phyloP scores from a whole-genome alignment of 176 grass and related monocot genomes.

The Alopecurus myosuroides region DNA sequence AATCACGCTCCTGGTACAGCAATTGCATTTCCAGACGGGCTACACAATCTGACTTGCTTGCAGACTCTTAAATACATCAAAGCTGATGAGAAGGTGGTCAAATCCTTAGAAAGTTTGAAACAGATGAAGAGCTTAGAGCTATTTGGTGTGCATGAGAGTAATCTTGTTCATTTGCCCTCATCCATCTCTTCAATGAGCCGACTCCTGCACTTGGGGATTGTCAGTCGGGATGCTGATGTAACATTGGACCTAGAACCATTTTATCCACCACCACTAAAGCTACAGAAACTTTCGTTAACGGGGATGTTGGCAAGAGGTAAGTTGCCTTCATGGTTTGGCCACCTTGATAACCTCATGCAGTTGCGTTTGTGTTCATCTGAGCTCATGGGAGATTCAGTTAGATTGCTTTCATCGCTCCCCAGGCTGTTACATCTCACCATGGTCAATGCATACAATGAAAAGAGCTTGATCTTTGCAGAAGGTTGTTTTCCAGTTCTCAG shows the following conservation, averaged over 20 bases:
- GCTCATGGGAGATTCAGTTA: conserved; percentile 20
- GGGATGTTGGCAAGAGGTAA: conserved; percentile 25
- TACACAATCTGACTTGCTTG: conserved; percentile 20
- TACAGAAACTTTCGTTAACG: conserved; percentile 21
- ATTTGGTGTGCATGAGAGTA: conserved; percentile 11
- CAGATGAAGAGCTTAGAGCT: conserved; percentile 43
- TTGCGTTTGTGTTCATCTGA: conserved; percentile 25
- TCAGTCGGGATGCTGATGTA: conserved; percentile 4
- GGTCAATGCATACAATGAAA: conserved; percentile 12
- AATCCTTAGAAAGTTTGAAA: conserved; percentile 28
- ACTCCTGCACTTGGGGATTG: conserved; percentile 28
- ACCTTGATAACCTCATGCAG: conserved; percentile 24
- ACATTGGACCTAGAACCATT: conserved; percentile 22
- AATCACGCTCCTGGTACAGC: not conserved
- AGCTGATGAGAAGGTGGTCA: conserved; percentile 18
- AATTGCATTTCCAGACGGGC: conserved; percentile 22
- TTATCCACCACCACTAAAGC: conserved; percentile 23
- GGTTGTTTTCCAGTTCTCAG: conserved; percentile 7
- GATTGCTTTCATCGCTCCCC: conserved; percentile 16
- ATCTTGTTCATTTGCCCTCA: conserved; percentile 1
- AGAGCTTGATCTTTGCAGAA: conserved; percentile 13
- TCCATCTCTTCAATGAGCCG: conserved; percentile 34
- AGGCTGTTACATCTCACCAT: conserved; percentile 36
- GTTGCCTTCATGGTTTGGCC: conserved; percentile 31
- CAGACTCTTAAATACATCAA: conserved; percentile 42